phyloP scores from a whole-genome alignment of 2,329 filamentous ascomycete genomes.

The Curvularia lunata region DNA sequence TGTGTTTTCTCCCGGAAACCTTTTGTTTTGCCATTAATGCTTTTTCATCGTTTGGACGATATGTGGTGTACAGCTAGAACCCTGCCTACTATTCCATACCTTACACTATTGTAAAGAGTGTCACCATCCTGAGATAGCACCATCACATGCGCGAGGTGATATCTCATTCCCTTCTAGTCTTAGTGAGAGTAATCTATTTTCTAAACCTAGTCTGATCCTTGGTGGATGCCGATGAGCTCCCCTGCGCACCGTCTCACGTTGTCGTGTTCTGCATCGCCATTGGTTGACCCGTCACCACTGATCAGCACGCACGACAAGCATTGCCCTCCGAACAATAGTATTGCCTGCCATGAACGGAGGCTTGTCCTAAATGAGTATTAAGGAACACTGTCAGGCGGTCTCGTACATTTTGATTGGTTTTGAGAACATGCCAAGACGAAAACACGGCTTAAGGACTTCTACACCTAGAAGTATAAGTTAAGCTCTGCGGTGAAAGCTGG shows the following conservation, averaged over 20 bases:
- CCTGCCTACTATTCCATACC: neutral
- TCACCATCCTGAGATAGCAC: neutral
- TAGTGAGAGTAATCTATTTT: neutral
- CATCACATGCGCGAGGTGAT: neutral
- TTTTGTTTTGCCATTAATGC: too few species aligned
- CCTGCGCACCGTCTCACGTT: slow-evolving; percentile 31
- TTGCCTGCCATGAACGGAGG: neutral
- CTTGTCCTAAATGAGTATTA: slow-evolving; percentile 2
- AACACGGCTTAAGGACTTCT: neutral
- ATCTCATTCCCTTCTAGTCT: neutral
- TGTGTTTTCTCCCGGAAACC: too few species aligned
- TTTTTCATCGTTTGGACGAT: too few species aligned
- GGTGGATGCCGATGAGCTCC: neutral
- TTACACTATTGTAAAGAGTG: neutral
- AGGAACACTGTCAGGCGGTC: neutral
- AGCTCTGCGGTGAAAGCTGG: neutral
- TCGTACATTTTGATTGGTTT: neutral
- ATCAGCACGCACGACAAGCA: slow-evolving; percentile 19
- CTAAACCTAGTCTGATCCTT: neutral
- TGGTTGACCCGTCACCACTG: slow-evolving; percentile 12
- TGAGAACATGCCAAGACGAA: neutral
- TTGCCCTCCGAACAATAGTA: neutral
- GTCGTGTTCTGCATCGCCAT: slow-evolving; percentile 11
- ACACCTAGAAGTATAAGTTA: slow-evolving; percentile 4
- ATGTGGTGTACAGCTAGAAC: neutral